phyloP scores from a whole-genome alignment of 2,329 filamentous ascomycete genomes.

The Aureobasidium sp. region DNA sequence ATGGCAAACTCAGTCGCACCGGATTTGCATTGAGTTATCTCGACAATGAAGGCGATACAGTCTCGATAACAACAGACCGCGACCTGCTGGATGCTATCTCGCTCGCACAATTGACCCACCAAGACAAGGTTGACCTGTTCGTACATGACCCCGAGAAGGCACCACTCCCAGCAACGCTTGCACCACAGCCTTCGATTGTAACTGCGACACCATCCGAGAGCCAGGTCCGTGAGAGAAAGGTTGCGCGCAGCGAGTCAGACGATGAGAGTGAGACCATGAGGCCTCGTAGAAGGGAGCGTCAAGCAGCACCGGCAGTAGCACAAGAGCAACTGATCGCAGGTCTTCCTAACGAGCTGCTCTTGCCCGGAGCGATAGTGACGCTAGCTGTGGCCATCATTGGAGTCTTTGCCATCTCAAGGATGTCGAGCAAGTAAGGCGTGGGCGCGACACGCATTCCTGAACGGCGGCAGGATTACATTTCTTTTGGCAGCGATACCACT shows the following conservation, averaged over 20 bases:
- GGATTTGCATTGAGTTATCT: conserved; percentile 93
- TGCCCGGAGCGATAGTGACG: conserved; percentile 92
- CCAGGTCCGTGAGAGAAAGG: conserved; percentile 39
- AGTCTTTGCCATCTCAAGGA: conserved; percentile 69
- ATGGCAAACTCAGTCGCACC: conserved; percentile 66
- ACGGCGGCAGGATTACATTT: background rate
- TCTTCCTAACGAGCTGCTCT: conserved; percentile 85
- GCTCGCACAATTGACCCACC: conserved; percentile 66
- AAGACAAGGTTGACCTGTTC: conserved; percentile 94
- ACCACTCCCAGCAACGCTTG: conserved; percentile 60
- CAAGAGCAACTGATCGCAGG: conserved; percentile 75
- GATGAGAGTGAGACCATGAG: conserved; percentile 40
- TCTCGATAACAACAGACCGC: conserved; percentile 92
- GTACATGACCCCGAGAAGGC: conserved; percentile 89
- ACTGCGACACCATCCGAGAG: conserved; percentile 48
- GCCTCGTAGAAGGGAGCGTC: conserved; percentile 37
- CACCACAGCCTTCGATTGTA: conserved; percentile 51
- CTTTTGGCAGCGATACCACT: conserved; percentile 15
- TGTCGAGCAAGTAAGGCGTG: conserved; percentile 9
- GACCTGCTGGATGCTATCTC: conserved; percentile 86
- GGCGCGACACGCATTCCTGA: conserved; percentile 4
- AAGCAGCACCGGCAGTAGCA: conserved; percentile 37
- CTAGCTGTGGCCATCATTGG: conserved; percentile 88
- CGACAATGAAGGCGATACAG: conserved; percentile 92
- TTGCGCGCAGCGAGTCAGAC: conserved; percentile 42